A percentile compares a stretch with the other conserved stretches of the same genome.
These are phyloP conservation scores for Clarireedia hainanense DNA, from an alignment of 2,329 filamentous ascomycete genomes.

Conservation along the genomic window DNA sequence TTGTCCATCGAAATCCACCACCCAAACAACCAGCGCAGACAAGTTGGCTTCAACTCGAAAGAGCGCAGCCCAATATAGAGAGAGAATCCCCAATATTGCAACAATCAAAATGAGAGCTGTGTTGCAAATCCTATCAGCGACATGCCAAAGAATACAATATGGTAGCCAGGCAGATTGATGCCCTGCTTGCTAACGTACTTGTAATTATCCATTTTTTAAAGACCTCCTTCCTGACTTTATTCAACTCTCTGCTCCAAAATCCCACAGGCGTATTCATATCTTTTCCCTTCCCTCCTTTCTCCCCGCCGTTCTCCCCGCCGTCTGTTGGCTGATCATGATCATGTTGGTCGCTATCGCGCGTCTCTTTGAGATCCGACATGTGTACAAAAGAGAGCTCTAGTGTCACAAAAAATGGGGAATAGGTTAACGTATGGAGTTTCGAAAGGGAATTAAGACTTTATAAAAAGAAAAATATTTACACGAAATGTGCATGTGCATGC, in stretches of 20 bases:
- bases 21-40: constrained; percentile 41
- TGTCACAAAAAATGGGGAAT: too few species aligned
- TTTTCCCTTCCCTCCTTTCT: constrained; percentile 10
- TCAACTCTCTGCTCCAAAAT: constrained; percentile 20
- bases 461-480: too few species aligned
- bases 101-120: neutral
- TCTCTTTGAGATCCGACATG: neutral
- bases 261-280: constrained; percentile 12
- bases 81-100: constrained; percentile 36
- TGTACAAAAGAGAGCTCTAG: too few species aligned
- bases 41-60: constrained; percentile 42
- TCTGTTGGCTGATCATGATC: neutral
- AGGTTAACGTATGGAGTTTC: too few species aligned
- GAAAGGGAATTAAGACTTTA: too few species aligned
- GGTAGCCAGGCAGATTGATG: constrained; percentile 31
- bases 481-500: too few species aligned
- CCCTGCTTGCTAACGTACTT: constrained; percentile 14
- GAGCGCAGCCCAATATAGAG: constrained; percentile 54
- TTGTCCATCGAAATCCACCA: constrained; percentile 56
- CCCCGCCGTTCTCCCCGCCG: constrained; percentile 1
- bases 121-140: neutral
- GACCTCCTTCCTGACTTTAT: constrained; percentile 10
- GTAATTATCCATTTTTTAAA: constrained; percentile 19
- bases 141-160: neutral
- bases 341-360: neutral